A percentile compares a stretch with the other conserved stretches of the same genome.
phyloP scores from a whole-genome alignment of 2,329 filamentous ascomycete genomes.

The Colletotrichum zoysiae region DNA sequence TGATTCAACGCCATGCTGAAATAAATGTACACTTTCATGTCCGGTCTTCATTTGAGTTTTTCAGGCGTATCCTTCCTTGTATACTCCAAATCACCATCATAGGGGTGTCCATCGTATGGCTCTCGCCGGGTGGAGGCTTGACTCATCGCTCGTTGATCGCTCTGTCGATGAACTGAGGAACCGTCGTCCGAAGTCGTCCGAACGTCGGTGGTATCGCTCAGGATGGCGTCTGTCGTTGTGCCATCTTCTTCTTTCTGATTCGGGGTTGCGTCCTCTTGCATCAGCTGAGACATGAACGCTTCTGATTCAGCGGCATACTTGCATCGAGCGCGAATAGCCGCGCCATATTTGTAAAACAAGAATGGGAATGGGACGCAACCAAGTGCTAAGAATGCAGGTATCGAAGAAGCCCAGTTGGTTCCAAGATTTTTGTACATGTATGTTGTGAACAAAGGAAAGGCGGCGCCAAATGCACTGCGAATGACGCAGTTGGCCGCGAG shows the following conservation, averaged over 20 bases:
- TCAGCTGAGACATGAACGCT: slow-evolving; percentile 65
- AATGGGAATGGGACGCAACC: slow-evolving; percentile 80
- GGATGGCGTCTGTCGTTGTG: slow-evolving; percentile 35
- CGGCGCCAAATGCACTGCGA: slow-evolving; percentile 77
- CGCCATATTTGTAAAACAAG: slow-evolving; percentile 80
- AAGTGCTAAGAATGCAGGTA: slow-evolving; percentile 81
- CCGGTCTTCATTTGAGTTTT: background rate
- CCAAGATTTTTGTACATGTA: slow-evolving; percentile 70
- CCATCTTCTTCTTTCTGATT: slow-evolving; percentile 21
- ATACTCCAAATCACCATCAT: slow-evolving; percentile 14
- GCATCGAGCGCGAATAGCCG: slow-evolving; percentile 63
- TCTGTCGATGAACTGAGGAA: background rate
- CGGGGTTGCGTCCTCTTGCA: slow-evolving; percentile 38
- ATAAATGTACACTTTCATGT: background rate
- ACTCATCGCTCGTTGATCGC: slow-evolving; percentile 3
- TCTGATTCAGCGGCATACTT: slow-evolving; percentile 71
- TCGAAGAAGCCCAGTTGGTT: slow-evolving; percentile 79
- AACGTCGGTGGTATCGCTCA: background rate
- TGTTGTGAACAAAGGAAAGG: slow-evolving; percentile 79
- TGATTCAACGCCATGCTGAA: too few relatives aligned
- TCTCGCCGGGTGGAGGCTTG: slow-evolving; percentile 1
- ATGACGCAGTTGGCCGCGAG: slow-evolving; percentile 79
- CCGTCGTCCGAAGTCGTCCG: slow-evolving; percentile 1
- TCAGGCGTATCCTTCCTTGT: slow-evolving; percentile 3
- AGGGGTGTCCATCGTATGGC: slow-evolving; percentile 20